Evolutionary conservation across 2,329 filamentous ascomycete genomes (phyloP).

Genomic region (Teratosphaeria nubilosa): DNA sequence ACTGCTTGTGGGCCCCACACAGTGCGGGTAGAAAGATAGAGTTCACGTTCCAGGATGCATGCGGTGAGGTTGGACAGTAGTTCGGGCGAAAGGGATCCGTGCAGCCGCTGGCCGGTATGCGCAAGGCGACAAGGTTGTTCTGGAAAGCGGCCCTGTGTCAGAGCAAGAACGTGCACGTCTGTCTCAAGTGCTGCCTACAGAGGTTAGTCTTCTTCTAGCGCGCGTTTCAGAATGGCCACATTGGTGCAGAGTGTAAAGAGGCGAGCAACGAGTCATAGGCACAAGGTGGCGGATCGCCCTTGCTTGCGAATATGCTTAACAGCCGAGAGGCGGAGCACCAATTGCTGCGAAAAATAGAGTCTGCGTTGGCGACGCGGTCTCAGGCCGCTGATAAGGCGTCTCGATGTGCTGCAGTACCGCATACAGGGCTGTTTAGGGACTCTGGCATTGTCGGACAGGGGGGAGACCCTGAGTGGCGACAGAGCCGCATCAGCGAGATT

Average conservation of each 20-base stretch:
- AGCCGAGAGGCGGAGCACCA: slow-evolving; percentile 13
- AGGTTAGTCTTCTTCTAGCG: slow-evolving; percentile 2
- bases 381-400: background rate
- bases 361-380: background rate
- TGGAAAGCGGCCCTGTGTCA: background rate
- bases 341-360: slow-evolving; percentile 6
- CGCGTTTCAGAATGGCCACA: slow-evolving; percentile 11
- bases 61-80: background rate
- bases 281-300: slow-evolving; percentile 3
- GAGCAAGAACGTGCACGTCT: background rate
- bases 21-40: background rate
- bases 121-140: background rate
- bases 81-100: background rate
- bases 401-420: background rate
- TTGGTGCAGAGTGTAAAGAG: slow-evolving; percentile 3
- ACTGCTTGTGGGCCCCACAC: slow-evolving; percentile 14
- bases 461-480: background rate
- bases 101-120: background rate
- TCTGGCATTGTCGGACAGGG: background rate
- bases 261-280: background rate
- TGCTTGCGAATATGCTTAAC: slow-evolving; percentile 11
- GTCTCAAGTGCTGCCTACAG: background rate
- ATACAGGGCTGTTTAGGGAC: slow-evolving; percentile 1
- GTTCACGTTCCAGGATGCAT: slow-evolving; percentile 1
- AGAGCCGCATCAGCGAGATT: background rate